A percentile compares a stretch with the other conserved stretches of the same genome.
Conservation (phyloP, 495 filamentous ascomycete genomes). For the Amorphotheca resinae region DNA sequence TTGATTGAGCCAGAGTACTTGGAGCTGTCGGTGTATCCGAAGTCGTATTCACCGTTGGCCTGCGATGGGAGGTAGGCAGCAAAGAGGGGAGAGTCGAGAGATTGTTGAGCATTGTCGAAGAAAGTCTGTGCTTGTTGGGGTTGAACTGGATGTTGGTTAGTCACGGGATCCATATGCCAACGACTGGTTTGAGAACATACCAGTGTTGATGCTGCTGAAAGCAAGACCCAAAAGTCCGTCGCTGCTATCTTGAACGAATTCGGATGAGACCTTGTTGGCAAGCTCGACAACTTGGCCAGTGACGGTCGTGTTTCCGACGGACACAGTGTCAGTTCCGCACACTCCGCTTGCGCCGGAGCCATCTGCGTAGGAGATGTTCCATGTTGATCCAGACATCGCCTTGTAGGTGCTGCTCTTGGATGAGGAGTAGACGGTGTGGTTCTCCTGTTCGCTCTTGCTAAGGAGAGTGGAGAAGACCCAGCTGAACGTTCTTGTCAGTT, state of each 20-base stretch:
- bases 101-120: constrained; percentile 59
- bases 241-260: constrained; percentile 48
- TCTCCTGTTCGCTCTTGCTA: constrained; percentile 21
- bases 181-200: too few species aligned
- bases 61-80: constrained; percentile 54
- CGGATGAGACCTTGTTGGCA: constrained; percentile 46
- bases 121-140: constrained; percentile 62
- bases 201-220: constrained; percentile 63
- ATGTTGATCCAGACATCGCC: constrained; percentile 36
- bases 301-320: constrained; percentile 60
- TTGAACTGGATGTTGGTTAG: too few species aligned
- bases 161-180: constrained; percentile 18
- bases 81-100: constrained; percentile 57
- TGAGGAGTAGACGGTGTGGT: constrained; percentile 47
- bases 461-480: constrained; percentile 69
- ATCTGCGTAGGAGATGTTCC: constrained; percentile 67
- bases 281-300: constrained; percentile 58
- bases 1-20: constrained; percentile 53
- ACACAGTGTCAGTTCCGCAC: constrained; percentile 61
- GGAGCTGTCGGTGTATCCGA: constrained; percentile 53
- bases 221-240: constrained; percentile 72
- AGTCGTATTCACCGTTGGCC: constrained; percentile 58
- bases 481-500: constrained; percentile 11
- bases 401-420: constrained; percentile 47
- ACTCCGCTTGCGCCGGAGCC: constrained; percentile 49